Evolutionary conservation across 345 rosid genomes (phyloP).

Genomic region (Jatropha curcas): DNA sequence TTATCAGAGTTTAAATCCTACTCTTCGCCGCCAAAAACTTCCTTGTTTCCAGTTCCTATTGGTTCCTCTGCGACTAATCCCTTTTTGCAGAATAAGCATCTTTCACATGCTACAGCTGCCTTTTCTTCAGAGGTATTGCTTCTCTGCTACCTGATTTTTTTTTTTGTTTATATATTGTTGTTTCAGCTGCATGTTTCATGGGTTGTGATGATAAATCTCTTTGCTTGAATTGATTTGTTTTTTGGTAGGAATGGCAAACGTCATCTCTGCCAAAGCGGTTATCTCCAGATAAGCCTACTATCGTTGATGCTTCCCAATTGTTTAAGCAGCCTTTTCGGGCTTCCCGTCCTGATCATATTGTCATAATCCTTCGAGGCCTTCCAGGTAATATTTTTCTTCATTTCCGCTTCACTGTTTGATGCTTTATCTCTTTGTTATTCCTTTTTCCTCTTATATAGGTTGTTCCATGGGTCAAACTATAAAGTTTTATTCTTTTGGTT

Average conservation of each 20-base stretch:
- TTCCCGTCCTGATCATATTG: conserved; percentile 81
- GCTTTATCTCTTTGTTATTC: neutral
- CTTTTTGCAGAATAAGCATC: conserved; percentile 21
- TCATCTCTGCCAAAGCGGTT: conserved; percentile 39
- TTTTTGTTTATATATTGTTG: neutral
- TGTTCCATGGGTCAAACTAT: neutral
- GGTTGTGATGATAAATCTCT: neutral
- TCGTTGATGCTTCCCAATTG: conserved; percentile 66
- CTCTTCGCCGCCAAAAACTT: conserved; percentile 37
- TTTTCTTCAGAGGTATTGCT: conserved; percentile 34
- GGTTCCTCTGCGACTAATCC: conserved; percentile 33
- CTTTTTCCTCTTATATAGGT: too few relatives aligned
- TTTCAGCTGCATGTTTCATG: neutral
- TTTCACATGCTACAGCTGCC: conserved; percentile 24
- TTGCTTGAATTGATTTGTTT: neutral
- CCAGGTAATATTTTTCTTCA: conserved; percentile 51
- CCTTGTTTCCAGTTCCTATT: conserved; percentile 51
- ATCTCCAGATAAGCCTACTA: conserved; percentile 49
- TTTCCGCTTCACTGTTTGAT: neutral
- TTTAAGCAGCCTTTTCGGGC: conserved; percentile 68
- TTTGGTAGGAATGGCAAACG: conserved; percentile 30
- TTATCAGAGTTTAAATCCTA: conserved; percentile 25
- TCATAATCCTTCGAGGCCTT: conserved; percentile 84
- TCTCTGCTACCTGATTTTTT: conserved; percentile 2
- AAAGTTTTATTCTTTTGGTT: neutral